Evolutionary conservation across 495 filamentous ascomycete genomes (phyloP).

Genomic region (Penicillium salamii): DNA sequence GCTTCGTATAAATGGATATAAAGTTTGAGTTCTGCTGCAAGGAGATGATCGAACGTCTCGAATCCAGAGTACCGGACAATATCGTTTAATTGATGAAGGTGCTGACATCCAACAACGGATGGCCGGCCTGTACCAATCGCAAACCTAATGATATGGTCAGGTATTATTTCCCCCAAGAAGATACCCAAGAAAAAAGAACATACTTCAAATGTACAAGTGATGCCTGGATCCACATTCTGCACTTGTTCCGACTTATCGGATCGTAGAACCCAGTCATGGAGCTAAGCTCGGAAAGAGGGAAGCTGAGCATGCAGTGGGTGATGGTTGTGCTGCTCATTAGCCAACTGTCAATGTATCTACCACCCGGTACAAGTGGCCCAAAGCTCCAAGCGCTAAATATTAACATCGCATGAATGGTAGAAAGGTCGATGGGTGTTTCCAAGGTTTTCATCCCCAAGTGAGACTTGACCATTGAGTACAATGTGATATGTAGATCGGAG

Average conservation of each 20-base stretch:
- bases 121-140: slow-evolving; percentile 8
- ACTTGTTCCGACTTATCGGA: slow-evolving; percentile 1
- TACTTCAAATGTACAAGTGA: slow-evolving; percentile 8
- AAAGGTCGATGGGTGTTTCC: slow-evolving; percentile 5
- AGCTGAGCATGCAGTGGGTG: slow-evolving; percentile 7
- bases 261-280: not conserved
- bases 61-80: slow-evolving; percentile 4
- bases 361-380: slow-evolving; percentile 7
- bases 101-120: not conserved
- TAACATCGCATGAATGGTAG: slow-evolving; percentile 7
- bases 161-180: too few species aligned
- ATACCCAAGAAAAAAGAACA: too few species aligned
- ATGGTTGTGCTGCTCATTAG: slow-evolving; percentile 9
- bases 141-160: not conserved
- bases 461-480: slow-evolving; percentile 6
- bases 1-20: slow-evolving; percentile 6
- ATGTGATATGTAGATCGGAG: not conserved
- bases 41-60: slow-evolving; percentile 1
- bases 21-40: slow-evolving; percentile 7
- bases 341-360: slow-evolving; percentile 8
- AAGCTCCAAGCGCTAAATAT: slow-evolving; percentile 8
- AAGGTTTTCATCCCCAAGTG: slow-evolving; percentile 7
- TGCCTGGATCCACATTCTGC: slow-evolving; percentile 9
- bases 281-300: slow-evolving; percentile 3
- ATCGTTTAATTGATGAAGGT: slow-evolving; percentile 3